phyloP scores from a whole-genome alignment of 805 yeast genomes.

The Saccharomyces eubayanus region DNA sequence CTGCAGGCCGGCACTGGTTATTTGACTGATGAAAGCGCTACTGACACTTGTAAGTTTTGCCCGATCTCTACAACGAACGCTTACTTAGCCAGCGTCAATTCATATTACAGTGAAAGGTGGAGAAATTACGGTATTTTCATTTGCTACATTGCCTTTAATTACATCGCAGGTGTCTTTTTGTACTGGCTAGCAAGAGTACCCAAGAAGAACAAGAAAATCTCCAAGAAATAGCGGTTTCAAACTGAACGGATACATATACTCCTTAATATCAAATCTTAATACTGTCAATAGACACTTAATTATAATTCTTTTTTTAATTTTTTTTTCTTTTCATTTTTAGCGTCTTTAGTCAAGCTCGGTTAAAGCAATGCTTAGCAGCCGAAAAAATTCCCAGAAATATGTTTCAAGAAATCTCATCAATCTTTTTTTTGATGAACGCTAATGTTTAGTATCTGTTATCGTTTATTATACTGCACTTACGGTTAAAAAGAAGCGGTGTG shows the following conservation, averaged over 20 bases:
- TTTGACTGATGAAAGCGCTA: constrained; percentile 39
- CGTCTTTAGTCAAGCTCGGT: neutral
- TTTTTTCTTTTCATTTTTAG: neutral
- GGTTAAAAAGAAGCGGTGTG: neutral
- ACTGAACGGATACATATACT: neutral
- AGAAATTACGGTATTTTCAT: constrained; percentile 53
- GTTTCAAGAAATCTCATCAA: neutral
- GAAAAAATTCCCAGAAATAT: neutral
- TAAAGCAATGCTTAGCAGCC: neutral
- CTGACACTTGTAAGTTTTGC: constrained; percentile 53
- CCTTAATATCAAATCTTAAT: neutral
- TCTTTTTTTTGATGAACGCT: neutral
- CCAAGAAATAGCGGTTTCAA: neutral
- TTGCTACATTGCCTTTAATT: constrained; percentile 41
- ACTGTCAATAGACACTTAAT: neutral
- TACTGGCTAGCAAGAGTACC: constrained; percentile 73
- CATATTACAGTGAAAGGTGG: constrained; percentile 39
- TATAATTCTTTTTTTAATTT: neutral
- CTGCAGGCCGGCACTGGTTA: constrained; percentile 37
- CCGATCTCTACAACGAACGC: constrained; percentile 45
- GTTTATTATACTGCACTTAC: neutral
- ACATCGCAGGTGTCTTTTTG: constrained; percentile 34
- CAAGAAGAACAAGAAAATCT: constrained; percentile 31
- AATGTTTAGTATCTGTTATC: neutral
- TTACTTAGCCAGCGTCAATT: constrained; percentile 43